phyloP scores from a whole-genome alignment of 1,284 basidiomycete species.

The Malassezia brasiliensis region DNA sequence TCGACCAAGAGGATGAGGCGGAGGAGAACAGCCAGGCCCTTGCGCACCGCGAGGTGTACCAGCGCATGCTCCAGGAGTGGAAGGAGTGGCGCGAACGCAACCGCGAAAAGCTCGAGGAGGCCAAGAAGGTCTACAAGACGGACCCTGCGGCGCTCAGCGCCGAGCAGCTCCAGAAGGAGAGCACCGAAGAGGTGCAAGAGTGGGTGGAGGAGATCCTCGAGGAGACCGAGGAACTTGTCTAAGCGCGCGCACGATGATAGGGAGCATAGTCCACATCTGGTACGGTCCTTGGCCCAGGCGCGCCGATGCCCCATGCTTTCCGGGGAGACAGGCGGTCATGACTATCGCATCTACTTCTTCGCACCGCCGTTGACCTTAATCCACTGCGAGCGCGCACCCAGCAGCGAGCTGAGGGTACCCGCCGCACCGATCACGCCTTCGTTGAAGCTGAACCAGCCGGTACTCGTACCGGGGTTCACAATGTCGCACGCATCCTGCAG shows the following conservation, averaged over 20 bases:
- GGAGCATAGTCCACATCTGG: no score
- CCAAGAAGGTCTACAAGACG: conserved; percentile 27
- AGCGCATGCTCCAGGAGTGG: conserved; percentile 93
- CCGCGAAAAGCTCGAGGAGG: conserved; percentile 30
- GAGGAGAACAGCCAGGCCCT: conserved; percentile 90
- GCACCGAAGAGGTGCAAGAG: conserved; percentile 46
- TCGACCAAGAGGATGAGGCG: conserved; percentile 93
- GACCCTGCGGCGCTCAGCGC: conserved; percentile 25
- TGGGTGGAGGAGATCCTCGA: conserved; percentile 48
- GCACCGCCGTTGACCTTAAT: conserved; percentile 39
- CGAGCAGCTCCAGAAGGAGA: conserved; percentile 36
- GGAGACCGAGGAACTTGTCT: conserved; percentile 38
- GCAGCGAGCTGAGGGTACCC: conserved; percentile 36
- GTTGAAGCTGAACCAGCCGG: conserved; percentile 68
- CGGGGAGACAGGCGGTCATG: no score
- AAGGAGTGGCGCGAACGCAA: conserved; percentile 67
- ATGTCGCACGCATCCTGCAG: conserved; percentile 70
- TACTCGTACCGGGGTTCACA: conserved; percentile 76
- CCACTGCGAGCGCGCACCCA: conserved; percentile 46
- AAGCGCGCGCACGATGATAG: not conserved
- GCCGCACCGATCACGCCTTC: conserved; percentile 58
- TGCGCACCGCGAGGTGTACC: conserved; percentile 80
- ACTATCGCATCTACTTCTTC: conserved; percentile 24
- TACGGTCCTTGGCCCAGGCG: no score
- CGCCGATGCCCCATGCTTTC: no score